Base-by-base conservation (phyloP, 345 rosid genomes). In the Eutrema yunnanense region DNA sequence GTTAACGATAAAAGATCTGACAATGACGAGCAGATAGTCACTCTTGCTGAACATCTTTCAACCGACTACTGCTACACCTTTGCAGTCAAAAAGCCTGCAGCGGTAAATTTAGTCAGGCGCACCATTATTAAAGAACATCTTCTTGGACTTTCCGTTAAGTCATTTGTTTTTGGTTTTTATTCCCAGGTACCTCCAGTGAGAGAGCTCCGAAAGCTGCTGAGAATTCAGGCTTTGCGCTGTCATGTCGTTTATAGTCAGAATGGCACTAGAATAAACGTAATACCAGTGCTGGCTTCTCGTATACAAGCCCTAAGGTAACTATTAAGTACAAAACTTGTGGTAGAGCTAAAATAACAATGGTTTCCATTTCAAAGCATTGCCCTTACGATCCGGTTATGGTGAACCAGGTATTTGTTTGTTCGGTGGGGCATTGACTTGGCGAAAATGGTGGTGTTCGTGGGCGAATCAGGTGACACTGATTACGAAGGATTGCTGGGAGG, bases 401-500 rank as follows among this genome's bases (percentile, higher is more conserved):
- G 44, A 53, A 48, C 8, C 86, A 96, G 99, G 94, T 96, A 96
- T 62, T 80, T 96, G 8, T 84, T 81, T 38, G 90, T 96, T 34
- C 90, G 98, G 14, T 96, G 99, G 97, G 99, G 99, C 0, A 71
- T 89, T 14, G 95, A 96, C 54, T 67, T 92, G 82, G 79, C 90
- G 26, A 92, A 86, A 50, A 79, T 92, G 87, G 96, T 84, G 9
- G 97, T 96, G 49, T 88, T 96, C 55, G 96, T 84, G 2, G 99
- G 98, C 3, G 98, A 96, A 73, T 79, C 82, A 49, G 98, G 99
- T 5, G 99, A 96, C 77, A 92, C 98, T 0, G 99, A 96, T 69
- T 96, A 96, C 48, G 98, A 96, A 81, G 96, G 89, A 44, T 73
- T 96, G 78, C 91, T 96, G 0, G 95, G 97, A 12, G 99, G 99